These are phyloP conservation scores for Lonicera japonica DNA, from an alignment of 129 eudicot species.

Conservation along the genomic window DNA sequence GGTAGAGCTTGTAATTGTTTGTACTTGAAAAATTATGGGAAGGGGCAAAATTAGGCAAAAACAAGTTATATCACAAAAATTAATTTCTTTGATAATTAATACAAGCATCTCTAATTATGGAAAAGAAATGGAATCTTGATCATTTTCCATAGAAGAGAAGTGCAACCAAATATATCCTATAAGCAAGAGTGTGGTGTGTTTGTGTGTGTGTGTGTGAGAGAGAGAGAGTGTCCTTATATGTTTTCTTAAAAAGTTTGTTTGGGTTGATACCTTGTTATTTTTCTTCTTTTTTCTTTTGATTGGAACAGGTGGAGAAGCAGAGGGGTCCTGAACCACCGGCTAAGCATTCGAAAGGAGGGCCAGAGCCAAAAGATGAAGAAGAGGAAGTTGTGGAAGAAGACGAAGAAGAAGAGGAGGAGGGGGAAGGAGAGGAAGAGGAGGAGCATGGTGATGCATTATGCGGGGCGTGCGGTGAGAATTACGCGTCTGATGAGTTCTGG, in stretches of 20 bases:
- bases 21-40: no score
- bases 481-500: slow-evolving; percentile 57
- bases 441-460: slow-evolving; percentile 65
- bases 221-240: not conserved
- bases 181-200: no score
- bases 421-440: slow-evolving; percentile 50
- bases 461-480: slow-evolving; percentile 59
- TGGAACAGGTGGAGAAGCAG: slow-evolving; percentile 10
- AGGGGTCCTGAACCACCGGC: slow-evolving; percentile 38
- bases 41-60: no score
- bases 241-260: no score
- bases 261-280: not conserved
- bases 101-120: no score
- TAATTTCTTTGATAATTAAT: no score
- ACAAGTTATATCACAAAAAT: no score
- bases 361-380: slow-evolving; percentile 42
- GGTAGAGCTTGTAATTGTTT: no score
- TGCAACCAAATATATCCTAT: no score
- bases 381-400: slow-evolving; percentile 2
- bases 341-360: slow-evolving; percentile 26
- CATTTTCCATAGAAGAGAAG: no score
- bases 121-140: no score
- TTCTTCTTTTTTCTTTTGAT: not conserved
- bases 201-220: no score
- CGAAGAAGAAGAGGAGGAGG: slow-evolving; percentile 30